Evolutionary conservation across 2,329 filamentous ascomycete genomes (phyloP).

Genomic region (Aulographum hederae): DNA sequence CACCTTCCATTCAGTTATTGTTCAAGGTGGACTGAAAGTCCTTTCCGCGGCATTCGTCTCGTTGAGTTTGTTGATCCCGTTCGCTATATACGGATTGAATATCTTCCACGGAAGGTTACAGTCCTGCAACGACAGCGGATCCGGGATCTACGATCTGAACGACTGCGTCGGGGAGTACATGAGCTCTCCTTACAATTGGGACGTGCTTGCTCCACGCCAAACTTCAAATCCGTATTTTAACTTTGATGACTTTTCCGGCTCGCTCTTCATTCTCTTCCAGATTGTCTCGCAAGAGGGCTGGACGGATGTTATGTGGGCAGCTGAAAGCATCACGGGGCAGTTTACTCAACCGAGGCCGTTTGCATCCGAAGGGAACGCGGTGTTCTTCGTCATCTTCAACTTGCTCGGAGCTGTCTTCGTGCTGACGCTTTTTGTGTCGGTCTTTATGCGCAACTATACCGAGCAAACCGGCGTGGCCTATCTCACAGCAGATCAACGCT

Average conservation of each 20-base stretch:
- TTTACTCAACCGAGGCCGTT: constrained; percentile 55
- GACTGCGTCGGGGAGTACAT: constrained; percentile 76
- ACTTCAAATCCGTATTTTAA: constrained; percentile 70
- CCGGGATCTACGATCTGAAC: constrained; percentile 38
- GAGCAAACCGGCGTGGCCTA: constrained; percentile 96
- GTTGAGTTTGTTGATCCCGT: constrained; percentile 81
- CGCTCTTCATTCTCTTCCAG: constrained; percentile 92
- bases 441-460: constrained; percentile 99
- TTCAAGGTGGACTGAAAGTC: constrained; percentile 88
- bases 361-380: constrained; percentile 61
- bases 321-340: constrained; percentile 61
- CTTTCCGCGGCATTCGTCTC: constrained; percentile 83
- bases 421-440: constrained; percentile 90
- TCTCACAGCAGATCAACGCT: constrained; percentile 85
- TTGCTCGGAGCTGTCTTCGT: constrained; percentile 91
- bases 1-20: constrained; percentile 91
- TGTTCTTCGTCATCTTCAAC: constrained; percentile 96
- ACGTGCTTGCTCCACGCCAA: constrained; percentile 64
- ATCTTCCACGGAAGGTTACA: constrained; percentile 73
- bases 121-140: constrained; percentile 54
- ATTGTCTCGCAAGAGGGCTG: constrained; percentile 98
- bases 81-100: constrained; percentile 89
- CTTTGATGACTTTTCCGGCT: constrained; percentile 89
- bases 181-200: constrained; percentile 65
- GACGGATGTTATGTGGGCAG: constrained; percentile 78